These are phyloP conservation scores for Aspergillus taichungensis DNA, from an alignment of 495 filamentous ascomycete genomes.

Conservation along the genomic window DNA sequence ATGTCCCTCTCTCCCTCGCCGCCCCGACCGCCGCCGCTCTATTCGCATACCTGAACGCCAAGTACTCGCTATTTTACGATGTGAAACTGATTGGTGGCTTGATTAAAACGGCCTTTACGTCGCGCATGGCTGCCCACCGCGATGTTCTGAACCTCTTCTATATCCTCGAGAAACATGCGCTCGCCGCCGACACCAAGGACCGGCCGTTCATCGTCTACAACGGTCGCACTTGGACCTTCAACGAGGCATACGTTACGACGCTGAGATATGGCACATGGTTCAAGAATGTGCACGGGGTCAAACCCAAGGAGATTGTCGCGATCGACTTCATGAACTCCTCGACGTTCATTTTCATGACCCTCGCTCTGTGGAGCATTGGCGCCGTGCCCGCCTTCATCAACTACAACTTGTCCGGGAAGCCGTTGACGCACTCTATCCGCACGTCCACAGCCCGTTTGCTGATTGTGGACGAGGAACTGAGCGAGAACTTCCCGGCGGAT, in stretches of 20 bases:
- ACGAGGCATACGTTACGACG: constrained; percentile 64
- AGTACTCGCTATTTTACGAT: constrained; percentile 60
- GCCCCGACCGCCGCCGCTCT: constrained; percentile 57
- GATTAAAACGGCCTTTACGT: constrained; percentile 31
- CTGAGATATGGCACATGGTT: constrained; percentile 81
- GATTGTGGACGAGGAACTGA: constrained; percentile 65
- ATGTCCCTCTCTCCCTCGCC: constrained; percentile 41
- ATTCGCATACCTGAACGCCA: constrained; percentile 76
- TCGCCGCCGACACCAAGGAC: constrained; percentile 44
- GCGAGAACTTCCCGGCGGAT: constrained; percentile 37
- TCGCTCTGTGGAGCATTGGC: constrained; percentile 84
- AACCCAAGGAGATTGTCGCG: constrained; percentile 74
- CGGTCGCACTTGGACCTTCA: constrained; percentile 69
- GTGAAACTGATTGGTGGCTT: constrained; percentile 41
- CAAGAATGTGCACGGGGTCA: constrained; percentile 57
- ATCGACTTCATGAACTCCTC: constrained; percentile 84
- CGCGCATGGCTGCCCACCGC: constrained; percentile 35
- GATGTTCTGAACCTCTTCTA: constrained; percentile 75
- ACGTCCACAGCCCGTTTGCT: constrained; percentile 61
- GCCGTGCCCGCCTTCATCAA: constrained; percentile 91
- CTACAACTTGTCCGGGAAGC: constrained; percentile 72
- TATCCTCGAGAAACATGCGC: constrained; percentile 60
- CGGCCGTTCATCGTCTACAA: constrained; percentile 64
- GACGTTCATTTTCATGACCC: constrained; percentile 70
- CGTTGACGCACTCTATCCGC: constrained; percentile 71